Base-by-base conservation (phyloP, 1,284 basidiomycete genomes). In the Cryptococcus amylolentus region DNA sequence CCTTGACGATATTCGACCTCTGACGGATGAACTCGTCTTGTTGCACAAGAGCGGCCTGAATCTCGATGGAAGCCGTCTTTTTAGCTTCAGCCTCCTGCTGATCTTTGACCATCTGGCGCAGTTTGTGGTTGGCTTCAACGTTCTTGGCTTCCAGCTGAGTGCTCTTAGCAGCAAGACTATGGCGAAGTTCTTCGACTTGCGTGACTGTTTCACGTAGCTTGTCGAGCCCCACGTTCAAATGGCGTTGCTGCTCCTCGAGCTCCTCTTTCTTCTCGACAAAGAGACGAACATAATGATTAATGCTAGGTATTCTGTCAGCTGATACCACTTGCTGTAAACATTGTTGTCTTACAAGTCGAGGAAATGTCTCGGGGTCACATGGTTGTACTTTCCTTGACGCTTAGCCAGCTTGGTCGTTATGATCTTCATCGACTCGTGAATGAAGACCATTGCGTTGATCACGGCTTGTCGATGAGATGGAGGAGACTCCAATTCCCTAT, bases 41-140 rank as follows among this genome's bases (percentile, higher is more conserved):
- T 69, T 90, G 85, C 14, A 89, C 89, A 43, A 99, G 83, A 16
- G 91, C 91, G 0, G 89, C 89, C 72, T 98, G 94, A 47, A 99
- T 95, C 75, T 95, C 85, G 60, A 98, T 92, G 10, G 94, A 98
- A 2, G 93, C 92, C 1, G 89, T 83, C 73, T 98, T 98, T 84
- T 98, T 96, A 70, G 93, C 89, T 73, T 99, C 96, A 1, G 97
- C 96, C 72, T 97, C 91, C 72, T 98, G 93, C 77, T 98, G 96
- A 75, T 98, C 95, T 5, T 91, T 84, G 20, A 99, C 93, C 96
- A 99, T 99, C 61, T 91, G 90, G 74, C 91, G 88, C 37, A 99
- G 83, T 77, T 99, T 98, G 69, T 92, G 90, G 74, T 98, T 98
- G 8, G 96, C 96, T 77, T 98, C 91, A 2, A 84, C 84, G 65